A percentile compares a stretch with the other conserved stretches of the same genome.
Evolutionary conservation across 192 early-diverging fungal genomes (phyloP).

Genomic region (Entophlyctis helioformis): DNA sequence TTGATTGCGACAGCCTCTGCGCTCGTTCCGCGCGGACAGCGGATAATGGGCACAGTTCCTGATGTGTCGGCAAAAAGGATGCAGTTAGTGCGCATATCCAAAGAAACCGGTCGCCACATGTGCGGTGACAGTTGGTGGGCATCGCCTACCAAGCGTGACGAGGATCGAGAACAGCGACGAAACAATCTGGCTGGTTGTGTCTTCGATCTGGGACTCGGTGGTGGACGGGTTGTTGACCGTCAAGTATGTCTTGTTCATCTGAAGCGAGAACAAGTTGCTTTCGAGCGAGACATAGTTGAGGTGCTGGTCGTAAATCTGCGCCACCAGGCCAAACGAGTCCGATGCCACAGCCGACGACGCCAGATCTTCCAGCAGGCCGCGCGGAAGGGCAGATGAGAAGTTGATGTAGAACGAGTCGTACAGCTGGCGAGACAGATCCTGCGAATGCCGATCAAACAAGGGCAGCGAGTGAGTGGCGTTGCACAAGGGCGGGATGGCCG

Average conservation of each 20-base stretch:
- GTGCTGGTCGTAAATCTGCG: conserved; percentile 91
- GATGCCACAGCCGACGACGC: conserved; percentile 72
- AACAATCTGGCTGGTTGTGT: conserved; percentile 68
- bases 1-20: conserved; percentile 88
- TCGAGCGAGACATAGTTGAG: conserved; percentile 90
- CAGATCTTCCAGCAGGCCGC: conserved; percentile 85
- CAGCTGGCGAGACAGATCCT: conserved; percentile 79
- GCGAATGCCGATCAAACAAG: too few species aligned
- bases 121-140: too few species aligned
- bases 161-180: conserved; percentile 78
- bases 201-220: conserved; percentile 69
- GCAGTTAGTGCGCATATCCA: background rate
- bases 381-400: conserved; percentile 77
- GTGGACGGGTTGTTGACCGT: conserved; percentile 72
- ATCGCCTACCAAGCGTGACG: conserved; percentile 62
- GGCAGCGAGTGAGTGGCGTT: too few species aligned
- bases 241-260: conserved; percentile 69
- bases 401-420: conserved; percentile 97
- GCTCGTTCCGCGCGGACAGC: conserved; percentile 80
- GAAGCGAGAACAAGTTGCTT: conserved; percentile 82
- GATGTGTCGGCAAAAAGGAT: conserved; percentile 3
- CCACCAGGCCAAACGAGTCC: too few species aligned
- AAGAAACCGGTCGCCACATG: too few species aligned
- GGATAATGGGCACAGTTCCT: conserved; percentile 81
- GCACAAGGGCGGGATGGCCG: too few species aligned